These are phyloP conservation scores for Gloeostereum incarnatum DNA, from an alignment of 768 basidiomycete species.

Conservation along the genomic window DNA sequence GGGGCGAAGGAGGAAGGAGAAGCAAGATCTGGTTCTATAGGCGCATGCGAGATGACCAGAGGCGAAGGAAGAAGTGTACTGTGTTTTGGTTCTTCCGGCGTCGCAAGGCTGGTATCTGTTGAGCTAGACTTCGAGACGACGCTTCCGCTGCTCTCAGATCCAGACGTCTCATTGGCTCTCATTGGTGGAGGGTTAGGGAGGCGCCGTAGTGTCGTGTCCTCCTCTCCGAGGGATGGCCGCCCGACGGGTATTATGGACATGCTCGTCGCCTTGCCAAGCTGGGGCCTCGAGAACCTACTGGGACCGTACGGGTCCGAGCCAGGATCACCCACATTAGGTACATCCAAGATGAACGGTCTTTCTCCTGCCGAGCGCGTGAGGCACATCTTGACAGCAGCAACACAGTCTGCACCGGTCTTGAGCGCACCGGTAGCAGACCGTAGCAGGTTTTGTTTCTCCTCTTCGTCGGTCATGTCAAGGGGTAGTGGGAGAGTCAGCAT, in stretches of 20 bases:
- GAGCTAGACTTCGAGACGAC: conserved; percentile 41
- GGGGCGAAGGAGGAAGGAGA: conserved; percentile 45
- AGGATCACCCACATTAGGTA: conserved; percentile 41
- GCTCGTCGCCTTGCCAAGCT: conserved; percentile 22
- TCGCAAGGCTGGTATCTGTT: conserved; percentile 37
- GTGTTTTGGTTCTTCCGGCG: conserved; percentile 35
- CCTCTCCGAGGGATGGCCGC: too few species aligned
- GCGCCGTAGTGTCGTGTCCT: conserved; percentile 47
- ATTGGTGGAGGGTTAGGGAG: neutral
- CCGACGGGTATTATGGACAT: conserved; percentile 25
- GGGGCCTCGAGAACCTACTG: conserved; percentile 34
- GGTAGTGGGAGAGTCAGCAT: conserved; percentile 49
- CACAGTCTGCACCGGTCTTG: conserved; percentile 84
- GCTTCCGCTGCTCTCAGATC: conserved; percentile 40
- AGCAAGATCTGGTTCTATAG: conserved; percentile 28
- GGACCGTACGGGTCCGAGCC: conserved; percentile 27
- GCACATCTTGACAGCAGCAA: conserved; percentile 77
- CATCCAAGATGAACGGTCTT: conserved; percentile 54
- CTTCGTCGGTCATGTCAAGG: conserved; percentile 58
- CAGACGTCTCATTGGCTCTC: conserved; percentile 31
- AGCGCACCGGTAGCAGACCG: conserved; percentile 83
- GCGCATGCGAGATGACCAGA: conserved; percentile 17
- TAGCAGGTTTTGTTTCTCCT: conserved; percentile 69
- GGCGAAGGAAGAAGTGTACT: conserved; percentile 22
- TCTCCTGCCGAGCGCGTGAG: conserved; percentile 55